Evolutionary conservation across 2,329 filamentous ascomycete genomes (phyloP).

Genomic region (Phyllosticta citrichinensis): DNA sequence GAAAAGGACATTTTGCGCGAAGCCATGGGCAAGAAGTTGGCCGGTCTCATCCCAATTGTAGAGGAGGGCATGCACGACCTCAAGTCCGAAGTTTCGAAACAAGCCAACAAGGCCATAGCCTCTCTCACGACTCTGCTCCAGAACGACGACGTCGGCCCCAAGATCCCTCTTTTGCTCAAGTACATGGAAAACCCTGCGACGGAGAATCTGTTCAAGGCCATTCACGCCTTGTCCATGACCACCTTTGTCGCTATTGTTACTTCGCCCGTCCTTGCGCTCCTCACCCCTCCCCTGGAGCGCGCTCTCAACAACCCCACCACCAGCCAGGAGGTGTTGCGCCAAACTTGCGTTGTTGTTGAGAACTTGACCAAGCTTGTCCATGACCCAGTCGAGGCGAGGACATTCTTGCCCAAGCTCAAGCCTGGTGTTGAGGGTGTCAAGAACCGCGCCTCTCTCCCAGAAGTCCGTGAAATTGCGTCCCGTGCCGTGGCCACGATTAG

Average conservation of each 20-base stretch:
- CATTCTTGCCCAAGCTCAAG: slow-evolving; percentile 87
- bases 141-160: slow-evolving; percentile 91
- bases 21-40: slow-evolving; percentile 79
- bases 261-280: slow-evolving; percentile 83
- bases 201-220: slow-evolving; percentile 85
- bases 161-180: slow-evolving; percentile 85
- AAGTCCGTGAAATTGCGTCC: slow-evolving; percentile 82
- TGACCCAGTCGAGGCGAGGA: slow-evolving; percentile 85
- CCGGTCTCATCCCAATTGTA: slow-evolving; percentile 79
- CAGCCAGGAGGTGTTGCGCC: slow-evolving; percentile 84
- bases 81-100: slow-evolving; percentile 75
- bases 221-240: slow-evolving; percentile 91
- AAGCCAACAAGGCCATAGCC: slow-evolving; percentile 85
- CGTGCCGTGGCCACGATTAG: slow-evolving; percentile 79
- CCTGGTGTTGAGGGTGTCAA: slow-evolving; percentile 87
- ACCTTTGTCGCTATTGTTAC: slow-evolving; percentile 98
- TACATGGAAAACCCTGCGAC: slow-evolving; percentile 90
- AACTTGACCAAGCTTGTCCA: slow-evolving; percentile 98
- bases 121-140: slow-evolving; percentile 80
- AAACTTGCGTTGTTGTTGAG: slow-evolving; percentile 93
- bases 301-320: slow-evolving; percentile 87
- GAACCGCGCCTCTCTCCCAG: slow-evolving; percentile 81
- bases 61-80: slow-evolving; percentile 94
- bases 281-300: slow-evolving; percentile 90
- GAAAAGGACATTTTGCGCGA: slow-evolving; percentile 86